These are phyloP conservation scores for Thelephora terrestris DNA, from an alignment of 1,284 basidiomycete species.

Conservation along the genomic window DNA sequence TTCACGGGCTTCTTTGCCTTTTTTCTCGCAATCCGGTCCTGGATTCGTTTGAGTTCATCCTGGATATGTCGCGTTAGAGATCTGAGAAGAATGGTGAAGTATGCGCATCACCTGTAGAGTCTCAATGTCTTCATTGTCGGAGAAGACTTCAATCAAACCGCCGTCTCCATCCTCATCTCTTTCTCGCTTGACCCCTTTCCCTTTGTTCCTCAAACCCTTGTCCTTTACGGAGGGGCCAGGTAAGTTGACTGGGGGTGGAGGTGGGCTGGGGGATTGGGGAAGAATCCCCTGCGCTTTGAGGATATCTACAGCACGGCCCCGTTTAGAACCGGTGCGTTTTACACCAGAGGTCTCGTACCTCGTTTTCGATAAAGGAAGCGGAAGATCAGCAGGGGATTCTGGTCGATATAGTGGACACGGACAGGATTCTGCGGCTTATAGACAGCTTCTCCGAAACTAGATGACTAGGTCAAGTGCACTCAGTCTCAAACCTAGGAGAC, in stretches of 20 bases:
- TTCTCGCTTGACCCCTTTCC: not conserved
- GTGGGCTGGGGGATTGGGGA: not conserved
- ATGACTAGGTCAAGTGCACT: not conserved
- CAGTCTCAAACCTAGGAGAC: not conserved
- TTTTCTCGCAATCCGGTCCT: not conserved
- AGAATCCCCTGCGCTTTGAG: slow-evolving; percentile 10
- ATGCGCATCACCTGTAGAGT: not conserved
- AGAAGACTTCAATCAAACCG: not conserved
- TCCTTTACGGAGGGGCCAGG: too few species aligned
- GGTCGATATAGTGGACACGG: slow-evolving; percentile 9
- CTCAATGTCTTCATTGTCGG: not conserved
- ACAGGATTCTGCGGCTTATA: slow-evolving; percentile 4
- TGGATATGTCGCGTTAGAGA: not conserved
- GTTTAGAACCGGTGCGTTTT: not conserved
- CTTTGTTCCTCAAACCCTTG: too few species aligned
- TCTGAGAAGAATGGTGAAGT: not conserved
- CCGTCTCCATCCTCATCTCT: not conserved
- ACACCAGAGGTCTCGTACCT: slow-evolving; percentile 5
- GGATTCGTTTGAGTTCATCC: not conserved
- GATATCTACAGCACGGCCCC: slow-evolving; percentile 4
- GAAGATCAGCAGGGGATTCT: slow-evolving; percentile 10
- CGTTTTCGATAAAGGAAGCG: slow-evolving; percentile 12
- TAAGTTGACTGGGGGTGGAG: not conserved
- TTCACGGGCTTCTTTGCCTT: not conserved
- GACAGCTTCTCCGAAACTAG: not conserved